Conservation (phyloP, 2,329 filamentous ascomycete genomes). For the Sphaerostilbella broomeana region DNA sequence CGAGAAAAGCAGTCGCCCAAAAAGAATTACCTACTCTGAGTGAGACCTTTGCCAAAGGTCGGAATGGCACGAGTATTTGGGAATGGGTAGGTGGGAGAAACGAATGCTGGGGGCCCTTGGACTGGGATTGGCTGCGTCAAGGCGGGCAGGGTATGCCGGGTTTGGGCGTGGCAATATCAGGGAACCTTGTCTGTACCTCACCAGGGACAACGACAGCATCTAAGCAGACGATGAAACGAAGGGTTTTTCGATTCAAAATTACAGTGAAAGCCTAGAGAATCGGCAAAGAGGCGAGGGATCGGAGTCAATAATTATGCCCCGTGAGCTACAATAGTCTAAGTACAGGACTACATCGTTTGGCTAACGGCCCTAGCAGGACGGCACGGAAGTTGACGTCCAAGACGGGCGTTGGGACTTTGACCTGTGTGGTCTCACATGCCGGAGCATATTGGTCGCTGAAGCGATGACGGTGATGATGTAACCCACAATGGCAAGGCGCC, state of each 20-base stretch:
- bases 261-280: constrained; percentile 7
- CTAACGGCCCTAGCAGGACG: constrained; percentile 8
- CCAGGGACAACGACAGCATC: constrained; percentile 4
- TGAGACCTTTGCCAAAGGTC: constrained; percentile 10
- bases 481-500: too few species aligned
- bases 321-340: constrained; percentile 9
- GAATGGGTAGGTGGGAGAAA: constrained; percentile 6
- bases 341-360: constrained; percentile 10
- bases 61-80: constrained; percentile 8
- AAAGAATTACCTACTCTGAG: neutral
- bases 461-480: constrained; percentile 11
- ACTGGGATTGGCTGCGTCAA: constrained; percentile 3
- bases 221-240: constrained; percentile 5
- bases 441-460: neutral
- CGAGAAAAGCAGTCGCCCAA: neutral
- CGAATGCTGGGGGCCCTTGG: constrained; percentile 2
- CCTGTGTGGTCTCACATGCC: constrained; percentile 7
- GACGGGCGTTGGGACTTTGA: neutral
- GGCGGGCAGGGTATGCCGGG: constrained; percentile 6
- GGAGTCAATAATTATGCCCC: constrained; percentile 4
- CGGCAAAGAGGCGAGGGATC: constrained; percentile 12
- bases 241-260: constrained; percentile 7
- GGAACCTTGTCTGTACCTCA: constrained; percentile 4
- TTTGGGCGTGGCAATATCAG: constrained; percentile 12
- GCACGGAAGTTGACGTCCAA: constrained; percentile 2